Evolutionary conservation across 768 basidiomycete genomes (phyloP), one percentile per base, ranked within the genome.

Genomic region (Agaricus sinodeliciosus): DNA sequence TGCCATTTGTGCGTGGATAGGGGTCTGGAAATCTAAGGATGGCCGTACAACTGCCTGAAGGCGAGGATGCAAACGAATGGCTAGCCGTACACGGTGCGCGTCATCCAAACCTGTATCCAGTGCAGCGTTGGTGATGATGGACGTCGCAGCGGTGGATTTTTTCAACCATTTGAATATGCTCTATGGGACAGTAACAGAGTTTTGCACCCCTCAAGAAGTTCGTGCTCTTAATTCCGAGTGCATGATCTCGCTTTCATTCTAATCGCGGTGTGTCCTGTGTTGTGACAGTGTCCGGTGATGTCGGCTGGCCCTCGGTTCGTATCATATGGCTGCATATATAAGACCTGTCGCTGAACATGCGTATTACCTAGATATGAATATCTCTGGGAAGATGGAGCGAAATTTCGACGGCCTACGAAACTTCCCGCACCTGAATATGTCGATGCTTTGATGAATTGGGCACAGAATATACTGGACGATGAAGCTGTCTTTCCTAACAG

Each of bases 91-190:
- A 99, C 65, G 91, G 96, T 96, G 58, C 54, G 82, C 63, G 13
- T 27, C 34, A 25, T 36, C 40, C 9, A 4, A 26, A 9, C 13
- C 27, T n/a, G 19, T 3, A 27, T 11, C 6, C 11, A 11, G 13
- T 34, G 45, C 28, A 27, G 27, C 9, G 25, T 26, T 31, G 28
- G 15, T 11, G 22, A 16, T 35, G 45, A 31, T n/a, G 28, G 31
- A 13, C 9, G 13, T 28, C 44, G 8, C 49, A 99, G 96, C 93
- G 27, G 95, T 98, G 55, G 96, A 99, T 68, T 99, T 99, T 72
- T 99, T 98, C 78, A 99, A 98, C 65, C 96, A 99, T 65, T 71
- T 99, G 58, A 99, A 99, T 67, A 99, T 99, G 96, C 74, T 99
- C 16, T 99, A 98, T 63, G 96, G 95, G 9, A 96, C 94, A 9